Evolutionary conservation across 257 asterid species (phyloP).

Genomic region (Lavandula angustifolia): DNA sequence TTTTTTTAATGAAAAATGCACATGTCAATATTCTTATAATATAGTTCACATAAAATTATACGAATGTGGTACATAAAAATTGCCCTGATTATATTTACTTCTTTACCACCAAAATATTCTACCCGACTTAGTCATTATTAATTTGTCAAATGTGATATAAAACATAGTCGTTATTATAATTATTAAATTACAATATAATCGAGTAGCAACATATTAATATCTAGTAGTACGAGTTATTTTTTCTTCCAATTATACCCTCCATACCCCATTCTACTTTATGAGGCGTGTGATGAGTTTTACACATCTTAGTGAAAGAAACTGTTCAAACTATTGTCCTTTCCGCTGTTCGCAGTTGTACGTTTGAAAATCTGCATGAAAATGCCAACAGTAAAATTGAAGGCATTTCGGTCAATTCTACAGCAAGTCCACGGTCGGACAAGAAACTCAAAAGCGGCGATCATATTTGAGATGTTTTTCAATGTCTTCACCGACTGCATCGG

Average conservation of each 20-base stretch:
- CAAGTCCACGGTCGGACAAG: conserved; percentile 2
- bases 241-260: conserved; percentile 19
- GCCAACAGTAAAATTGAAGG: conserved; percentile 34
- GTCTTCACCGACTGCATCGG: conserved; percentile 14
- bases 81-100: no score
- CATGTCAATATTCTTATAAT: no score
- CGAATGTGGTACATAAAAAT: no score
- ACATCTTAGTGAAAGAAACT: conserved; percentile 29
- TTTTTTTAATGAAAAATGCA: no score
- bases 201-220: no score
- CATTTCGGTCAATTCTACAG: conserved; percentile 10
- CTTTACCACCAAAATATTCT: not conserved
- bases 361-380: conserved; percentile 40
- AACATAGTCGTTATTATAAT: no score
- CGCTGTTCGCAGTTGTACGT: conserved; percentile 26
- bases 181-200: no score
- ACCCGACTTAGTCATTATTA: no score
- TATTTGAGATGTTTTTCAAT: conserved; percentile 19
- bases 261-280: not conserved
- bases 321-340: conserved; percentile 19
- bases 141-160: no score
- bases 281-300: conserved; percentile 1
- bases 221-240: no score
- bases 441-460: conserved; percentile 21
- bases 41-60: no score